Percentiles rank a stretch among this genome's conserved stretches.
phyloP scores from a whole-genome alignment of 2,329 filamentous ascomycete species.

The Sarocladium kiliense region DNA sequence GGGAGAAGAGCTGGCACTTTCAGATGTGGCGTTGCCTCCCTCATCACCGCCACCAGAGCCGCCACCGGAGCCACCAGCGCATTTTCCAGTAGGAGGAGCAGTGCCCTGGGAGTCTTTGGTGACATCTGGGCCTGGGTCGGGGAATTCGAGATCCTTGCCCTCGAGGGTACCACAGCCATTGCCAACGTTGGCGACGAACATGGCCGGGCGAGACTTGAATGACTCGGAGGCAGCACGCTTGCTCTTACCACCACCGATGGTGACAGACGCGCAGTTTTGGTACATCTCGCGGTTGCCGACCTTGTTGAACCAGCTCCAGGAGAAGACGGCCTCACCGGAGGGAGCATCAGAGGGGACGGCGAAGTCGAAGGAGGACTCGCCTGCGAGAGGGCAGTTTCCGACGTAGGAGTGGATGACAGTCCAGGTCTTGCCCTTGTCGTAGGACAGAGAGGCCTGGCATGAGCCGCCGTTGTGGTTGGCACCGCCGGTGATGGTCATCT shows the following conservation, averaged over 20 bases:
- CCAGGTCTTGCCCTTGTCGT: conserved; percentile 66
- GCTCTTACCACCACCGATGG: conserved; percentile 41
- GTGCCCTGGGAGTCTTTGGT: conserved; percentile 29
- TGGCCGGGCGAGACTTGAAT: conserved; percentile 55
- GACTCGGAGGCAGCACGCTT: conserved; percentile 18
- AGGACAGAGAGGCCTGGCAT: conserved; percentile 71
- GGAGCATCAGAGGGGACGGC: conserved; percentile 59
- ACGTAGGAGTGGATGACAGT: conserved; percentile 59
- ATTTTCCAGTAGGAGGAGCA: conserved; percentile 27
- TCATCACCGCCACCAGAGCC: conserved; percentile 18
- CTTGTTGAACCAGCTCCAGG: conserved; percentile 76
- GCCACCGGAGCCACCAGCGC: conserved; percentile 21
- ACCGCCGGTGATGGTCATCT: conserved; percentile 58
- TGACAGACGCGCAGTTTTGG: conserved; percentile 76
- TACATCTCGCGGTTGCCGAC: conserved; percentile 79
- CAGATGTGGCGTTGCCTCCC: conserved; percentile 12
- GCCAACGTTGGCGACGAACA: conserved; percentile 67
- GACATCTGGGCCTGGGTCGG: conserved; percentile 57
- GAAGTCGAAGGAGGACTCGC: conserved; percentile 55
- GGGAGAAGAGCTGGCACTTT: conserved; percentile 19
- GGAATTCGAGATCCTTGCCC: conserved; percentile 56
- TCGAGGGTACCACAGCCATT: conserved; percentile 56
- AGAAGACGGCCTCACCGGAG: conserved; percentile 57
- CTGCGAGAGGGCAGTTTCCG: conserved; percentile 44
- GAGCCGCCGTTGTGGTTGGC: conserved; percentile 65